These are phyloP conservation scores for Tephrocybe sp. DNA, from an alignment of 768 basidiomycete genomes.

Conservation along the genomic window DNA sequence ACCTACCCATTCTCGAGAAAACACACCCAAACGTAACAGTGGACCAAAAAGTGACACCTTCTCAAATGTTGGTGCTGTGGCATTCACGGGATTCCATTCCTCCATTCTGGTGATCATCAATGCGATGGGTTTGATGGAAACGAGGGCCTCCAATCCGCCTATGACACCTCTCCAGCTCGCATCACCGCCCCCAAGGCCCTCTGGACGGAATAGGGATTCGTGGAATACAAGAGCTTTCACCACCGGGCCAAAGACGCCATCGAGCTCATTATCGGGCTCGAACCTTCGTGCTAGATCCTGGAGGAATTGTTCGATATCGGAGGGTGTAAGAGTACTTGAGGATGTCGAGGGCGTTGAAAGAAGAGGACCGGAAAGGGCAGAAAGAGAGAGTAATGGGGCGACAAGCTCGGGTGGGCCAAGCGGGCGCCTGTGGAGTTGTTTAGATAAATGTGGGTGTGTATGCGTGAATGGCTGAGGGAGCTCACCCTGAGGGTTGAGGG, in stretches of 20 bases:
- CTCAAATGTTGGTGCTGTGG: slow-evolving; percentile 64
- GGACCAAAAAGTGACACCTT: slow-evolving; percentile 75
- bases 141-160: slow-evolving; percentile 75
- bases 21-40: slow-evolving; percentile 78
- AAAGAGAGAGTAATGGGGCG: slow-evolving; percentile 73
- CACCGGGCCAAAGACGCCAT: slow-evolving; percentile 75
- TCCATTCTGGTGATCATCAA: slow-evolving; percentile 72
- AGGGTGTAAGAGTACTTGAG: slow-evolving; percentile 51
- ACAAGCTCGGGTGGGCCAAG: slow-evolving; percentile 81
- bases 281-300: slow-evolving; percentile 82
- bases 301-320: slow-evolving; percentile 77
- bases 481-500: slow-evolving; percentile 78
- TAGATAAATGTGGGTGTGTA: background rate
- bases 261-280: slow-evolving; percentile 74
- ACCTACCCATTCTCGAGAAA: slow-evolving; percentile 85
- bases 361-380: slow-evolving; percentile 66
- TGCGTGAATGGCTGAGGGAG: background rate
- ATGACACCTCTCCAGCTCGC: slow-evolving; percentile 85
- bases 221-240: slow-evolving; percentile 62
- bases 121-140: slow-evolving; percentile 81
- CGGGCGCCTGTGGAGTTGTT: slow-evolving; percentile 45
- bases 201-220: slow-evolving; percentile 57
- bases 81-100: slow-evolving; percentile 66
- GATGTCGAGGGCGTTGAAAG: slow-evolving; percentile 43
- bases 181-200: slow-evolving; percentile 71